Evolutionary conservation across 1,284 basidiomycete species (phyloP).

Genomic region (Melampsora larici-populina): DNA sequence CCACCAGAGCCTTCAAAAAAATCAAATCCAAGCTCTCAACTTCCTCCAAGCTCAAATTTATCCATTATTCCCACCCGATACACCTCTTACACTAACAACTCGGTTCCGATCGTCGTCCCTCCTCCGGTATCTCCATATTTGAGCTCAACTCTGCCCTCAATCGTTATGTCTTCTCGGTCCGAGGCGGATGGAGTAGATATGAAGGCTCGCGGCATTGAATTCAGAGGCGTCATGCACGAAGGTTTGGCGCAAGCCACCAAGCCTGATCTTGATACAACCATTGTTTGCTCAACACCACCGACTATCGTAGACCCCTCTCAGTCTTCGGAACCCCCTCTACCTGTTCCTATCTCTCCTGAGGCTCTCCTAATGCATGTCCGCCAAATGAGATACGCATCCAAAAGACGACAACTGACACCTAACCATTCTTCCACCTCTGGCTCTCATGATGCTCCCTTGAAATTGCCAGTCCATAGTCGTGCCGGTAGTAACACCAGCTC

Average conservation of each 20-base stretch:
- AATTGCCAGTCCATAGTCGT: constrained; percentile 10
- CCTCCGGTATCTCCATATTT: background rate
- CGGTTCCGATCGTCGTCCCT: background rate
- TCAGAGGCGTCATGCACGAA: background rate
- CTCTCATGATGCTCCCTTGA: background rate
- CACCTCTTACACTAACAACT: background rate
- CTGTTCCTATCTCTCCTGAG: constrained; percentile 30
- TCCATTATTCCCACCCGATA: background rate
- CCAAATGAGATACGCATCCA: constrained; percentile 21
- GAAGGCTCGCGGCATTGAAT: background rate
- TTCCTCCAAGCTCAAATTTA: background rate
- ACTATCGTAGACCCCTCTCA: background rate
- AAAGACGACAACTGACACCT: background rate
- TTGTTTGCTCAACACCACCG: background rate
- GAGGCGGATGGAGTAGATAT: background rate
- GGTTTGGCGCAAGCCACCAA: background rate
- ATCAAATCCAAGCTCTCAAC: background rate
- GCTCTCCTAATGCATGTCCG: constrained; percentile 34
- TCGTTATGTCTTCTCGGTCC: background rate
- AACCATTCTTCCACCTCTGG: background rate
- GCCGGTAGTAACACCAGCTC: constrained; percentile 33
- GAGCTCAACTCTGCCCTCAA: background rate
- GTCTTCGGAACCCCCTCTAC: constrained; percentile 2
- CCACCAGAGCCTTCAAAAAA: background rate
- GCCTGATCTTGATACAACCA: background rate